phyloP scores from a whole-genome alignment of 768 basidiomycete species.

The Psilocybe azurescens region DNA sequence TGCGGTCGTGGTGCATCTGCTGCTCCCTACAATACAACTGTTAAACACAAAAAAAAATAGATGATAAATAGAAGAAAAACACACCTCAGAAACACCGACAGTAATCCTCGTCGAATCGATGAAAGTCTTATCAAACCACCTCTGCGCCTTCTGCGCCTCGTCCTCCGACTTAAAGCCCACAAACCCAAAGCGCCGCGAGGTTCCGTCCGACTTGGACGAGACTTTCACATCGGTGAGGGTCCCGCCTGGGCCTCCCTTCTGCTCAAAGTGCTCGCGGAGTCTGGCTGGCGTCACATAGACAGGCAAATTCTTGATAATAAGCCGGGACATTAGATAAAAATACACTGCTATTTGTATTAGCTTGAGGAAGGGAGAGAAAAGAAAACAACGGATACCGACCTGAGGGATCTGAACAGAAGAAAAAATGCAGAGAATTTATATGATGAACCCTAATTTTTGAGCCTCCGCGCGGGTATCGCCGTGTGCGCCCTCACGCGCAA shows the following conservation, averaged over 20 bases:
- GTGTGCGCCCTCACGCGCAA: slow-evolving; percentile 2
- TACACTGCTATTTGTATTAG: neutral
- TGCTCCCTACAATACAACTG: slow-evolving; percentile 50
- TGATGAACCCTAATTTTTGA: neutral
- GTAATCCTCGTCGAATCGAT: slow-evolving; percentile 79
- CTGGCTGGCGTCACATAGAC: slow-evolving; percentile 65
- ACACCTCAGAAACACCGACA: slow-evolving; percentile 80
- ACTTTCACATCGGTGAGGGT: slow-evolving; percentile 89
- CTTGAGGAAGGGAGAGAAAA: slow-evolving; percentile 3
- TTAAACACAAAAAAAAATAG: slow-evolving; percentile 4
- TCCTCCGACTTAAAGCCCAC: slow-evolving; percentile 84
- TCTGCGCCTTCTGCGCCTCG: slow-evolving; percentile 75
- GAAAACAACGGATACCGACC: slow-evolving; percentile 24
- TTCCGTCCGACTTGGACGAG: slow-evolving; percentile 76
- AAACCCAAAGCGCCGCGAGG: slow-evolving; percentile 89
- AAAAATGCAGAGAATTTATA: slow-evolving; percentile 23
- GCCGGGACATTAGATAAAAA: slow-evolving; percentile 69
- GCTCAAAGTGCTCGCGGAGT: slow-evolving; percentile 72
- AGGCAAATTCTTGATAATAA: slow-evolving; percentile 85
- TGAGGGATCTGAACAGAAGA: slow-evolving; percentile 23
- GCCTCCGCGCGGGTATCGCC: slow-evolving; percentile 34
- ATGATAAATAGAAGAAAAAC: slow-evolving; percentile 27
- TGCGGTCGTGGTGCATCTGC: slow-evolving; percentile 76
- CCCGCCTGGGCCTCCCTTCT: slow-evolving; percentile 62
- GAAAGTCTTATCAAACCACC: slow-evolving; percentile 88